Conservation (phyloP, 2,329 filamentous ascomycete genomes). For the Botrytis paeoniae region DNA sequence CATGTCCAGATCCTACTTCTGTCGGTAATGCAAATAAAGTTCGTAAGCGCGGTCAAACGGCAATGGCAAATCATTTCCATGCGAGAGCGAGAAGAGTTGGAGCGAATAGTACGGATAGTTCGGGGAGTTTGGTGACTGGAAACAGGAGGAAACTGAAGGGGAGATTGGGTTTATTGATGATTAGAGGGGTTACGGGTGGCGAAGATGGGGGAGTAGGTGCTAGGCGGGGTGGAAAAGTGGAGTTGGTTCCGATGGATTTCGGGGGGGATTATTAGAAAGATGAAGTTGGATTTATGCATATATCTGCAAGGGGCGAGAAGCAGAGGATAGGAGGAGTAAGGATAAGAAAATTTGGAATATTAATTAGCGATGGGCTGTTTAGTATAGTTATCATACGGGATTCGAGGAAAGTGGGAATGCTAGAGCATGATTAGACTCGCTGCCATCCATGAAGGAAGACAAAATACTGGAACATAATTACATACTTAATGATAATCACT, state of each 20-base stretch:
- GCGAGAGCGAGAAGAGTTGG: neutral
- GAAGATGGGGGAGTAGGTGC: neutral
- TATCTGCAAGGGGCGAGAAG: too few relatives aligned
- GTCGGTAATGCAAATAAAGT: neutral
- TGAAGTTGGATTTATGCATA: neutral
- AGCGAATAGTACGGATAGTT: neutral
- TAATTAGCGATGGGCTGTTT: neutral
- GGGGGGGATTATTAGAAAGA: neutral
- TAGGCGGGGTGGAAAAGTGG: neutral
- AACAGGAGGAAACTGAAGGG: neutral
- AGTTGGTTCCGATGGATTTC: conserved; percentile 10
- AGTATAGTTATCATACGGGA: neutral
- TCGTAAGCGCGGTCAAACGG: neutral
- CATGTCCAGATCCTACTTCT: neutral
- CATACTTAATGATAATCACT: neutral
- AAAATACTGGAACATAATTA: neutral
- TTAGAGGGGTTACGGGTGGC: neutral
- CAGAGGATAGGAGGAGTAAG: neutral
- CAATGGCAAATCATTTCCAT: conserved; percentile 9
- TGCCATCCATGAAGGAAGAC: neutral
- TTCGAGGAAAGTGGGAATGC: neutral
- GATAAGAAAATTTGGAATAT: neutral
- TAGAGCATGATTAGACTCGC: neutral
- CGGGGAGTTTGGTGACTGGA: neutral
- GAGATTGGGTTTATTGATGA: conserved; percentile 5